Evolutionary conservation across 352 stramenopile genomes (phyloP).

Genomic region (Achlya hypogyna): DNA sequence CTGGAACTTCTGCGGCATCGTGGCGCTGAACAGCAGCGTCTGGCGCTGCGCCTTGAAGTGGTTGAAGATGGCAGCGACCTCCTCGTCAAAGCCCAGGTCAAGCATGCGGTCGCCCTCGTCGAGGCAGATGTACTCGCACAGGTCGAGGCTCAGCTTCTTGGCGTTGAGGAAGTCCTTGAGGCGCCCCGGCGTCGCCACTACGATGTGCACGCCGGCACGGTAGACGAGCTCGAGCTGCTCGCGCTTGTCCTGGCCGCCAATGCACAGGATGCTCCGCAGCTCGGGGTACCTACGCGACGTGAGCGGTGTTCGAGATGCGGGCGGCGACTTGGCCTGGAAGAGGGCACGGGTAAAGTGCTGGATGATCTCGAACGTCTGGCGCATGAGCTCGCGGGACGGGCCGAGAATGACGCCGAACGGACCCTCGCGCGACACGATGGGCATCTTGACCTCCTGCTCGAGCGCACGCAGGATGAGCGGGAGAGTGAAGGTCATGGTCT

Average conservation of each 20-base stretch:
- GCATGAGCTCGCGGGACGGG: conserved; percentile 94
- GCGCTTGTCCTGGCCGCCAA: conserved; percentile 92
- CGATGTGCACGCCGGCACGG: conserved; percentile 89
- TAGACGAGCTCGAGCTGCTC: conserved; percentile 86
- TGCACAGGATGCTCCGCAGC: conserved; percentile 89
- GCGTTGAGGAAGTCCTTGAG: conserved; percentile 96
- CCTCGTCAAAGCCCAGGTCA: conserved; percentile 90
- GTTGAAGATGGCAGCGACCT: conserved; percentile 96
- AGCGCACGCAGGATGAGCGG: conserved; percentile 95
- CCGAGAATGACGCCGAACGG: conserved; percentile 96
- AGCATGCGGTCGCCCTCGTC: conserved; percentile 99
- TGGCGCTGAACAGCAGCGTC: conserved; percentile 97
- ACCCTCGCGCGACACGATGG: conserved; percentile 89
- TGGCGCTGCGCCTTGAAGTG: conserved; percentile 96
- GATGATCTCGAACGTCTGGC: conserved; percentile 97
- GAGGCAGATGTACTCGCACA: conserved; percentile 97
- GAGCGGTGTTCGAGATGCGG: not conserved
- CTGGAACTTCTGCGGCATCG: conserved; percentile 99
- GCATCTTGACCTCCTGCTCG: conserved; percentile 94
- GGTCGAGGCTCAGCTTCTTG: conserved; percentile 89
- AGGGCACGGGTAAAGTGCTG: conserved; percentile 87
- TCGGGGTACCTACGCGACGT: conserved; percentile 41
- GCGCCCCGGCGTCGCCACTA: conserved; percentile 94
- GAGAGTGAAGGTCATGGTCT: conserved; percentile 97
- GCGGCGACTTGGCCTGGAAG: conserved; percentile 29